These are phyloP conservation scores for Tylopilus orsonianus DNA, from an alignment of 1,284 basidiomycete species.

Conservation along the genomic window DNA sequence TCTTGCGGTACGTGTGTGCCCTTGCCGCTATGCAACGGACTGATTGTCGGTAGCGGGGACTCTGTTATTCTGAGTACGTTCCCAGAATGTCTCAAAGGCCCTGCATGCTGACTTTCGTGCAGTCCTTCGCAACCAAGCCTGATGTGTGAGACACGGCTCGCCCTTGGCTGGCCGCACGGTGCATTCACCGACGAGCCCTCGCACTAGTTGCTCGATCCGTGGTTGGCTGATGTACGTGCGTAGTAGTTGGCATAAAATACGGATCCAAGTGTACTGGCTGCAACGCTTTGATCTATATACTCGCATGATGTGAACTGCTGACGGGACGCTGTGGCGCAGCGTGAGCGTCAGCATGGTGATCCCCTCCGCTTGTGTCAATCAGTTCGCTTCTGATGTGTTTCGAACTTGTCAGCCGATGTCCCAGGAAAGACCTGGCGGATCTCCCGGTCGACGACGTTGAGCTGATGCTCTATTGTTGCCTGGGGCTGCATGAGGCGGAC, in stretches of 20 bases:
- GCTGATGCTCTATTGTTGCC: constrained; percentile 48
- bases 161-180: neutral
- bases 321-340: no score
- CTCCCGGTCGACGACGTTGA: constrained; percentile 53
- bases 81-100: constrained; percentile 8
- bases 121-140: constrained; percentile 90
- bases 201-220: neutral
- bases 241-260: neutral
- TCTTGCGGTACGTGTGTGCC: constrained; percentile 57
- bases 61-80: constrained; percentile 90
- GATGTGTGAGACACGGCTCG: constrained; percentile 1
- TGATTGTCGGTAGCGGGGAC: constrained; percentile 65
- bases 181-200: neutral
- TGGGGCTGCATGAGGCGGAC: constrained; percentile 28
- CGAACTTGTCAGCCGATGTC: neutral
- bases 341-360: no score
- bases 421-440: constrained; percentile 47
- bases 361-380: neutral
- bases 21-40: constrained; percentile 11
- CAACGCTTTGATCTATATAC: neutral
- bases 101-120: constrained; percentile 16
- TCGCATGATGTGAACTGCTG: neutral
- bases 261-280: constrained; percentile 6
- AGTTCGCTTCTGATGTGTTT: neutral
- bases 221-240: neutral